phyloP scores from a whole-genome alignment of 768 basidiomycete genomes.

The Leccinum obscurum region DNA sequence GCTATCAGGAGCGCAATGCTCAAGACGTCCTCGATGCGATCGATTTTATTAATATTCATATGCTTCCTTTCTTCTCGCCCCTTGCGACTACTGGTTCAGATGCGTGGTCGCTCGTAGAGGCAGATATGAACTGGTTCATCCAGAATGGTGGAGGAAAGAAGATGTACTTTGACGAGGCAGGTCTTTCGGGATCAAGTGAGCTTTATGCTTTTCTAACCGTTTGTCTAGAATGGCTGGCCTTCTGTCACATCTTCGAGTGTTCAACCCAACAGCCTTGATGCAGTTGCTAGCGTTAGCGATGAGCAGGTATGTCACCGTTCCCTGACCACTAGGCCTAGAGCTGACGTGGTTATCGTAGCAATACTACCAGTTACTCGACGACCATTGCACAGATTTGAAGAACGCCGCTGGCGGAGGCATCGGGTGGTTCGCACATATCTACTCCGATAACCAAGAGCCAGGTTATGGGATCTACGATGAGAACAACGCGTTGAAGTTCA shows the following conservation, averaged over 20 bases:
- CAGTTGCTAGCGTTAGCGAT: conserved; percentile 60
- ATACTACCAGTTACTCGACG: conserved; percentile 65
- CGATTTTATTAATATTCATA: conserved; percentile 67
- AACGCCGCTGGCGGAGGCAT: conserved; percentile 57
- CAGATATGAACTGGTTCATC: conserved; percentile 68
- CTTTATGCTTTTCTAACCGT: neutral
- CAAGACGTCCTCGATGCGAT: conserved; percentile 56
- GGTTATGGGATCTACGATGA: conserved; percentile 69
- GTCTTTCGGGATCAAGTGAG: conserved; percentile 6
- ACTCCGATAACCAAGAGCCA: conserved; percentile 61
- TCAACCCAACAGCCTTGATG: conserved; percentile 61
- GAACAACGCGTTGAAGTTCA: conserved; percentile 55
- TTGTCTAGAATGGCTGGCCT: conserved; percentile 72
- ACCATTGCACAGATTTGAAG: conserved; percentile 65
- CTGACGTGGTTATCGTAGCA: conserved; percentile 26
- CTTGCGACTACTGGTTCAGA: conserved; percentile 42
- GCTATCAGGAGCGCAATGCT: conserved; percentile 52
- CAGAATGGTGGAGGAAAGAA: conserved; percentile 67
- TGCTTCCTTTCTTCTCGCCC: conserved; percentile 63
- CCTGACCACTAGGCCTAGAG: neutral
- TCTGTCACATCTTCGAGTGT: conserved; percentile 61
- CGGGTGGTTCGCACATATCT: conserved; percentile 84
- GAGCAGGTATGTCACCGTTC: conserved; percentile 48
- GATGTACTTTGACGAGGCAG: conserved; percentile 70
- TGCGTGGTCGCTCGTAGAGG: conserved; percentile 62